Conservation (phyloP, 306 rosid genomes). For the Fragaria vesca region DNA sequence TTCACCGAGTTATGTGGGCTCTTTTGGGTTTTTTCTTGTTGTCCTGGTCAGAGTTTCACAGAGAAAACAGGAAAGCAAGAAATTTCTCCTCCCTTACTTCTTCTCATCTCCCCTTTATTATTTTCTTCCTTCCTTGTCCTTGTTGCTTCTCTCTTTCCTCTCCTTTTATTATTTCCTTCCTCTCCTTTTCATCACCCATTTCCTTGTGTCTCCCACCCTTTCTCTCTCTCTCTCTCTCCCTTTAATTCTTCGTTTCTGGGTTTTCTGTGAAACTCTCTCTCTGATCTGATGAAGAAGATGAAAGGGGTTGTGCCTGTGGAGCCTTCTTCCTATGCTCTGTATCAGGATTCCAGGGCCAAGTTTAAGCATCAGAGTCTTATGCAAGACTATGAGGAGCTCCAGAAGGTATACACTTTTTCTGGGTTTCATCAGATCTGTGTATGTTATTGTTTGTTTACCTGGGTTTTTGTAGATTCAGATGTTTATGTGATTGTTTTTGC, state of each 20-base stretch:
- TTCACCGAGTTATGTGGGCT: slow-evolving; percentile 99
- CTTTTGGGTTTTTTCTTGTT: slow-evolving; percentile 61
- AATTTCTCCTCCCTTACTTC: slow-evolving; percentile 37
- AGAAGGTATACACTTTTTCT: slow-evolving; percentile 47
- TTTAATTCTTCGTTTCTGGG: slow-evolving; percentile 26
- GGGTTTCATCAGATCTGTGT: slow-evolving; percentile 45
- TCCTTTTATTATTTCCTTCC: slow-evolving; percentile 25
- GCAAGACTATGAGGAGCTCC: slow-evolving; percentile 76
- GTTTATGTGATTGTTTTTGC: slow-evolving; percentile 2
- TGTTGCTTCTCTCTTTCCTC: slow-evolving; percentile 22
- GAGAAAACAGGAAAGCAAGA: slow-evolving; percentile 82
- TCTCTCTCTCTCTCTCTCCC: background rate
- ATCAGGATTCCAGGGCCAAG: slow-evolving; percentile 52
- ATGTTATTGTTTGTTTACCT: slow-evolving; percentile 18
- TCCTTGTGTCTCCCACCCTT: slow-evolving; percentile 17
- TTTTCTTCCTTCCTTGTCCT: slow-evolving; percentile 17
- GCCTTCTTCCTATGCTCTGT: slow-evolving; percentile 36
- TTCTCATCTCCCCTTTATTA: slow-evolving; percentile 24
- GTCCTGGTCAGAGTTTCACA: slow-evolving; percentile 95
- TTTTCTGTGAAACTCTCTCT: slow-evolving; percentile 17
- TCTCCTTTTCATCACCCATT: slow-evolving; percentile 23
- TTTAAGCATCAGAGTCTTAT: slow-evolving; percentile 79
- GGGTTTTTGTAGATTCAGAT: slow-evolving; percentile 26
- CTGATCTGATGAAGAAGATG: slow-evolving; percentile 77
- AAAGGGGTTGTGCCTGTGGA: slow-evolving; percentile 52